These are phyloP conservation scores for Simmondsia chinensis DNA, from an alignment of 148 eudicot species.

Conservation along the genomic window DNA sequence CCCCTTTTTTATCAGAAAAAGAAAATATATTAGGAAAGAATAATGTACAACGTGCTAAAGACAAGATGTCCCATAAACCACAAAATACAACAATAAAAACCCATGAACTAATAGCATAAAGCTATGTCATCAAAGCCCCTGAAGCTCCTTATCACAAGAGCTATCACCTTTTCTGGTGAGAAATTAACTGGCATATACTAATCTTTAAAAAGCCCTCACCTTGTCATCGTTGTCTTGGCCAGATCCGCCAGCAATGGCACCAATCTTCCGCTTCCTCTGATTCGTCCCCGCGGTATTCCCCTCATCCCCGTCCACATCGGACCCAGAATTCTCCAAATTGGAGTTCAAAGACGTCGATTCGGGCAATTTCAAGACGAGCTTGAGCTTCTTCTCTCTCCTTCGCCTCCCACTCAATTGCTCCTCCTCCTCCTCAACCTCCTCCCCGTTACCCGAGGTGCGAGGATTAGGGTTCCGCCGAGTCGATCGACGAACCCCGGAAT, in stretches of 20 bases:
- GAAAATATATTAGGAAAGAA: too few species aligned
- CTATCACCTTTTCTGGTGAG: too few species aligned
- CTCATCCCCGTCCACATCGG: conserved; percentile 12
- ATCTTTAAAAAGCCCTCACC: conserved; percentile 10
- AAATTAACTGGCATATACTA: too few species aligned
- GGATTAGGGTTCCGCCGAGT: conserved; percentile 5
- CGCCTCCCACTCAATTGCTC: conserved; percentile 3
- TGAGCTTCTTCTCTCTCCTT: conserved; percentile 20
- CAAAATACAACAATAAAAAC: not conserved
- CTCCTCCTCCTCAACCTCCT: conserved; percentile 11
- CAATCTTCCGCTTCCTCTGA: conserved; percentile 27
- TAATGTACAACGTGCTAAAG: too few species aligned
- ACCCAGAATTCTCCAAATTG: conserved; percentile 9
- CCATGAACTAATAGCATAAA: not conserved
- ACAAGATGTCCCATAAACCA: too few species aligned
- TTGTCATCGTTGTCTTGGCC: conserved; percentile 7
- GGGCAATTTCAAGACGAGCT: conserved; percentile 15
- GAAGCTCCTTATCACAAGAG: too few species aligned
- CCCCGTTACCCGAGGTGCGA: not conserved
- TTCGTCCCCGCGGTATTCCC: conserved; percentile 2
- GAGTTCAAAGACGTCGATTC: conserved; percentile 12
- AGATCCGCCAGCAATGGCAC: conserved; percentile 31
- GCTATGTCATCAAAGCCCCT: too few species aligned
- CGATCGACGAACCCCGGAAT: conserved; percentile 5
- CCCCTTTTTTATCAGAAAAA: too few species aligned